These are phyloP conservation scores for Lasiodiplodia sp. DNA, from an alignment of 2,329 filamentous ascomycete genomes.

Conservation along the genomic window DNA sequence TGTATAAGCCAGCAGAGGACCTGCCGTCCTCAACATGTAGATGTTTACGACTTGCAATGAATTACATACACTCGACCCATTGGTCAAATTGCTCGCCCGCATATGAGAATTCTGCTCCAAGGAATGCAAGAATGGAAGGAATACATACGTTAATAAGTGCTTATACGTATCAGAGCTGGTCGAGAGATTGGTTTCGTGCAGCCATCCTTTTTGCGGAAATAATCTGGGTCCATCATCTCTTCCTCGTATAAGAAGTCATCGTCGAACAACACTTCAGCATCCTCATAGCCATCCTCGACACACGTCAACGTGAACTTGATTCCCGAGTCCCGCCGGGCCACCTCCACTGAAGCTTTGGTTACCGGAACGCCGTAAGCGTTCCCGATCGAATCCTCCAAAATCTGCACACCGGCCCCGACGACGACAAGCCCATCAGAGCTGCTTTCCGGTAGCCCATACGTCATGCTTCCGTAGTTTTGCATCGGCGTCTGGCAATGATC, in stretches of 20 bases:
- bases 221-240: constrained; percentile 18
- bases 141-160: neutral
- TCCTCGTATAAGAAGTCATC: constrained; percentile 17
- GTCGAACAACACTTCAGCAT: constrained; percentile 15
- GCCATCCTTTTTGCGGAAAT: constrained; percentile 7
- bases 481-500: neutral
- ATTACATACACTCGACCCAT: neutral
- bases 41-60: neutral
- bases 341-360: neutral
- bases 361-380: constrained; percentile 3
- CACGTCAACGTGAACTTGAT: constrained; percentile 18
- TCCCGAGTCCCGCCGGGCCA: neutral
- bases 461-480: neutral
- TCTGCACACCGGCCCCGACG: neutral
- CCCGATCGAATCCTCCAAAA: neutral
- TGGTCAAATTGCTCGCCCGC: neutral
- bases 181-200: neutral
- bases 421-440: neutral
- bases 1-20: neutral
- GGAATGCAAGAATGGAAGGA: neutral
- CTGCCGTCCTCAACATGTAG: neutral
- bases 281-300: constrained; percentile 3
- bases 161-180: constrained; percentile 3
- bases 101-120: neutral
- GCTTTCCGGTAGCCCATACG: neutral